phyloP scores from a whole-genome alignment of 2,329 filamentous ascomycete species.

The Sclerotinia nivalis region DNA sequence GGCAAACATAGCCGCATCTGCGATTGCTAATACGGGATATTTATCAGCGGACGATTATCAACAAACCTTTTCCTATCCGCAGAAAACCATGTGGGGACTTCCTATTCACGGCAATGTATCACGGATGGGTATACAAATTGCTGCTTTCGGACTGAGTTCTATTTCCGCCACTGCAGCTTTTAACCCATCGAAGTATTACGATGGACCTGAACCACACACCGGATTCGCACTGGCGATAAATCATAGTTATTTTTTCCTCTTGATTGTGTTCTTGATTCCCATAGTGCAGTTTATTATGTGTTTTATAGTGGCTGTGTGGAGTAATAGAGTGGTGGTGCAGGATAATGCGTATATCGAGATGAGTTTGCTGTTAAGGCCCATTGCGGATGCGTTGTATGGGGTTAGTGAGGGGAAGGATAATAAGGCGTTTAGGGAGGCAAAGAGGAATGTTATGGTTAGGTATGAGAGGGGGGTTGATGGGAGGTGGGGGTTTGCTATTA shows the following conservation, averaged over 20 bases:
- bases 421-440: conserved; percentile 32
- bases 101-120: conserved; percentile 39
- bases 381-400: conserved; percentile 37
- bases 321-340: conserved; percentile 37
- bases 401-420: conserved; percentile 33
- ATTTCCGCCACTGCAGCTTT: conserved; percentile 33
- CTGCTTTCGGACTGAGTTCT: conserved; percentile 43
- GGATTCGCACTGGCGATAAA: conserved; percentile 41
- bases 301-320: conserved; percentile 33
- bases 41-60: conserved; percentile 28
- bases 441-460: conserved; percentile 31
- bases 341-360: conserved; percentile 35
- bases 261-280: conserved; percentile 40
- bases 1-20: conserved; percentile 41
- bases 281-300: conserved; percentile 34
- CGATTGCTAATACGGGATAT: conserved; percentile 48
- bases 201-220: conserved; percentile 27
- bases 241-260: conserved; percentile 49
- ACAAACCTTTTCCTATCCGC: conserved; percentile 47
- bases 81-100: conserved; percentile 45
- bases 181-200: conserved; percentile 27
- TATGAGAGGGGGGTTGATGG: conserved; percentile 35
- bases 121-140: conserved; percentile 44
- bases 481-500: conserved; percentile 36
- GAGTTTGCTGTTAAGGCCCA: conserved; percentile 35